A percentile compares a stretch with the other conserved stretches of the same genome.
phyloP scores from a whole-genome alignment of 2,329 filamentous ascomycete genomes.

The Cytospora chrysosperma region DNA sequence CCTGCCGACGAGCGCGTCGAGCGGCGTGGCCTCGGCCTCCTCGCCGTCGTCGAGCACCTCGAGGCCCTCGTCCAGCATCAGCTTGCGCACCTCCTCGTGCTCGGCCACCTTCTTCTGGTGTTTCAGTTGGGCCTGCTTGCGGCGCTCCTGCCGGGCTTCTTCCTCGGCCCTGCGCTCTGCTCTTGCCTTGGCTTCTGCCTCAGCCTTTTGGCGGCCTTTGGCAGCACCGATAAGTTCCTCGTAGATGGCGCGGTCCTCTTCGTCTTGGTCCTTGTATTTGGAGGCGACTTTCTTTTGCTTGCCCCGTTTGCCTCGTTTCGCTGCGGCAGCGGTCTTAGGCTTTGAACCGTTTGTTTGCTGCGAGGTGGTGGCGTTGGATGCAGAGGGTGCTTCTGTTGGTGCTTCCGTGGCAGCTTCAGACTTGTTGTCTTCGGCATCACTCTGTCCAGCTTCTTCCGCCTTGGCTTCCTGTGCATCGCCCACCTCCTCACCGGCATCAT shows the following conservation, averaged over 20 bases:
- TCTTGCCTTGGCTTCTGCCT: constrained; percentile 67
- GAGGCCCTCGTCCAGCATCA: constrained; percentile 58
- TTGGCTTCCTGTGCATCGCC: neutral
- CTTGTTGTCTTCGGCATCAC: constrained; percentile 32
- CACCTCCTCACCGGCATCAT: constrained; percentile 9
- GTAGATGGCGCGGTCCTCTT: constrained; percentile 83
- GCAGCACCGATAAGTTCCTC: constrained; percentile 82
- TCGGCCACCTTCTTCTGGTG: constrained; percentile 74
- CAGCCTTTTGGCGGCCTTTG: constrained; percentile 63
- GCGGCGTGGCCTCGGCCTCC: constrained; percentile 51
- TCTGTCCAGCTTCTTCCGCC: neutral
- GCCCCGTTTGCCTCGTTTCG: constrained; percentile 71
- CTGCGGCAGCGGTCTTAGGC: constrained; percentile 45
- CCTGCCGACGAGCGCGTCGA: constrained; percentile 74
- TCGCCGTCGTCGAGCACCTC: constrained; percentile 62
- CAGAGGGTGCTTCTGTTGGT: constrained; percentile 29
- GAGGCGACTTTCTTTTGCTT: constrained; percentile 85
- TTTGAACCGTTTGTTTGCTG: constrained; percentile 31
- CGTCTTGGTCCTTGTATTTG: constrained; percentile 93
- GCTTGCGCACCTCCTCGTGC: constrained; percentile 67
- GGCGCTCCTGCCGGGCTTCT: constrained; percentile 69
- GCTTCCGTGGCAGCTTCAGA: constrained; percentile 30
- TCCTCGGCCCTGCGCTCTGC: constrained; percentile 69
- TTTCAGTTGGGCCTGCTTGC: constrained; percentile 75
- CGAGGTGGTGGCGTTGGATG: constrained; percentile 28